These are phyloP conservation scores for Sextonia rubra DNA, from an alignment of 164 flowering plant species.

Conservation along the genomic window DNA sequence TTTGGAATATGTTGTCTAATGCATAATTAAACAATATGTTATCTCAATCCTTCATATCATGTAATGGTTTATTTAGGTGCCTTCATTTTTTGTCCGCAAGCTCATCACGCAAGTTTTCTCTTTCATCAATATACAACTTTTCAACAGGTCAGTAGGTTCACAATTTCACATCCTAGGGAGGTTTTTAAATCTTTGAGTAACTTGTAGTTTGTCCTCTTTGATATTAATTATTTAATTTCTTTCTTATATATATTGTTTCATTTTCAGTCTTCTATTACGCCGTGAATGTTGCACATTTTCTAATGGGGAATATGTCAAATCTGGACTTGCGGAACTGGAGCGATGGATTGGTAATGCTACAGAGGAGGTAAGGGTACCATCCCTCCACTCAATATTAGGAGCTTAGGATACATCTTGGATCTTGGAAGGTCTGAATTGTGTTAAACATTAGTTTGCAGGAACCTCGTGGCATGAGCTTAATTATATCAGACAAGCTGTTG, in stretches of 20 bases:
- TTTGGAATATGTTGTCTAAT: neutral
- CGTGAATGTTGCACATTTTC: conserved; percentile 98
- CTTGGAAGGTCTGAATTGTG: conserved; percentile 13
- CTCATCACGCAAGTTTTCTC: conserved; percentile 91
- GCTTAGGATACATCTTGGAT: neutral
- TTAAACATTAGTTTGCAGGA: conserved; percentile 73
- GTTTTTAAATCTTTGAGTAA: neutral
- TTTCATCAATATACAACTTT: conserved; percentile 83
- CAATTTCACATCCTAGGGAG: conserved; percentile 24
- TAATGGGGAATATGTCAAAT: conserved; percentile 95
- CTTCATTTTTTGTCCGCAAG: conserved; percentile 89
- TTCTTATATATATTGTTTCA: conserved; percentile 4
- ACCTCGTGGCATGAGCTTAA: conserved; percentile 96
- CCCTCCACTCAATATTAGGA: neutral
- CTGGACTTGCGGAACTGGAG: conserved; percentile 92
- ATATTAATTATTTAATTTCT: neutral
- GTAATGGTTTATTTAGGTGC: conserved; percentile 48
- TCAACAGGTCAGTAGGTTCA: conserved; percentile 65
- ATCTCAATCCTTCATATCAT: neutral
- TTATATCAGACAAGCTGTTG: conserved; percentile 97
- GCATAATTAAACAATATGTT: neutral
- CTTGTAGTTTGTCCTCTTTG: neutral
- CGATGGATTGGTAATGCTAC: conserved; percentile 74
- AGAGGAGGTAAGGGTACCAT: conserved; percentile 61
- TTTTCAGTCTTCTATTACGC: conserved; percentile 72